Evolutionary conservation across 1,284 basidiomycete species (phyloP).

Genomic region (Megacollybia platyphylla): DNA sequence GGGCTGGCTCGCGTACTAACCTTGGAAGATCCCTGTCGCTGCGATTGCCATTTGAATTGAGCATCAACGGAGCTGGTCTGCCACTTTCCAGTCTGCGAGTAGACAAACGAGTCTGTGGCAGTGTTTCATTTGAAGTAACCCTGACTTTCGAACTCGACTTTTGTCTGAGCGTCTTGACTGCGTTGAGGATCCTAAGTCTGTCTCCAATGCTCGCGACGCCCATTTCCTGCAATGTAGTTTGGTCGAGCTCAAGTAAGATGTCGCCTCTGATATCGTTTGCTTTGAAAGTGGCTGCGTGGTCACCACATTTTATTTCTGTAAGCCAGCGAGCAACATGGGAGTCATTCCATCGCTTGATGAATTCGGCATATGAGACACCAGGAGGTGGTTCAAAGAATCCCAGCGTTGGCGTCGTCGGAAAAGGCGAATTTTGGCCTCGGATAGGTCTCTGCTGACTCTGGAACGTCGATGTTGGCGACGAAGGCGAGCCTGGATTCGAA

Average conservation of each 20-base stretch:
- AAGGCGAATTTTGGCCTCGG: constrained; percentile 23
- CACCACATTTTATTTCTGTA: constrained; percentile 56
- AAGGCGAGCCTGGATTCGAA: background rate
- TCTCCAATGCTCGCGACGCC: constrained; percentile 83
- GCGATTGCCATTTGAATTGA: constrained; percentile 33
- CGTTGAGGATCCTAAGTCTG: constrained; percentile 73
- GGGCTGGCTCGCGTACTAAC: constrained; percentile 47
- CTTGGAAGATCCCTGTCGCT: constrained; percentile 41
- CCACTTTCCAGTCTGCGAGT: constrained; percentile 34
- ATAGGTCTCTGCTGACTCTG: constrained; percentile 9
- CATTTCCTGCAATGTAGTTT: constrained; percentile 78
- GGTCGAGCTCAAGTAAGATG: constrained; percentile 82
- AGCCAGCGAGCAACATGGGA: constrained; percentile 62
- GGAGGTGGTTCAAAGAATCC: constrained; percentile 41
- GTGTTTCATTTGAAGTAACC: constrained; percentile 11
- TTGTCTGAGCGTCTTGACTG: constrained; percentile 68
- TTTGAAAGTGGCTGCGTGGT: constrained; percentile 60
- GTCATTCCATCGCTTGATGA: constrained; percentile 59
- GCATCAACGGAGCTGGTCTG: constrained; percentile 54
- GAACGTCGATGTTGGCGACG: background rate
- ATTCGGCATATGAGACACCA: constrained; percentile 46
- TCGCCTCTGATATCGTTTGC: constrained; percentile 83
- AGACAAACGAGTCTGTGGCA: constrained; percentile 15
- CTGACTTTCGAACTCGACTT: constrained; percentile 20
- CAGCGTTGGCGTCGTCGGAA: constrained; percentile 25